Conservation (phyloP, 495 filamentous ascomycete genomes). For the Massariosphaeria phaeospora region DNA sequence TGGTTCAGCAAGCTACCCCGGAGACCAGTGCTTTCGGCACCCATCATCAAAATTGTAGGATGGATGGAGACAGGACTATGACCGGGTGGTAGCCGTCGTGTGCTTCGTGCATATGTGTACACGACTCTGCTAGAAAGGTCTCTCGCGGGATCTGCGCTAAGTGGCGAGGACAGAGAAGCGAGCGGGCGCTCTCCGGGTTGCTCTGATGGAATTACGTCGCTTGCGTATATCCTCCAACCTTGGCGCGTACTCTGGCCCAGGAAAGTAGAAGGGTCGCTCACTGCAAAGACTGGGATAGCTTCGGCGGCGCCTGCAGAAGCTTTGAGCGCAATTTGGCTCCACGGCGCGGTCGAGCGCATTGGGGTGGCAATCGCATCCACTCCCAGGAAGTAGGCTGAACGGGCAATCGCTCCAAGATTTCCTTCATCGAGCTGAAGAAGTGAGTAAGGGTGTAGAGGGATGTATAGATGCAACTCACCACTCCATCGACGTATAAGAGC, state of each 20-base stretch:
- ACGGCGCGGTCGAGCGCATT: constrained; percentile 53
- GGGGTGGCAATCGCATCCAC: constrained; percentile 55
- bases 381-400: constrained; percentile 80
- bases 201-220: constrained; percentile 10
- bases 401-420: constrained; percentile 84
- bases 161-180: background rate
- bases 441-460: constrained; percentile 9
- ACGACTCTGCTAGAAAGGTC: constrained; percentile 3
- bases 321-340: constrained; percentile 75
- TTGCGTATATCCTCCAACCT: constrained; percentile 80
- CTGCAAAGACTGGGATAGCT: constrained; percentile 62
- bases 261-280: constrained; percentile 62
- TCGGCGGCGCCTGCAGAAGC: constrained; percentile 84
- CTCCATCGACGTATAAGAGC: constrained; percentile 74
- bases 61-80: constrained; percentile 49
- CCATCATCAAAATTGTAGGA: constrained; percentile 75
- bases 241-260: constrained; percentile 58
- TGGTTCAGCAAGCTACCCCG: constrained; percentile 53
- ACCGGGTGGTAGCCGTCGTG: constrained; percentile 4
- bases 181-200: background rate
- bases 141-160: background rate
- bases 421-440: constrained; percentile 63
- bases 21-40: constrained; percentile 76
- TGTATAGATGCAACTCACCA: constrained; percentile 40
- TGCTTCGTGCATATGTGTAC: constrained; percentile 15